phyloP scores from a whole-genome alignment of 2,329 filamentous ascomycete species.

The Xylariaceae sp. region DNA sequence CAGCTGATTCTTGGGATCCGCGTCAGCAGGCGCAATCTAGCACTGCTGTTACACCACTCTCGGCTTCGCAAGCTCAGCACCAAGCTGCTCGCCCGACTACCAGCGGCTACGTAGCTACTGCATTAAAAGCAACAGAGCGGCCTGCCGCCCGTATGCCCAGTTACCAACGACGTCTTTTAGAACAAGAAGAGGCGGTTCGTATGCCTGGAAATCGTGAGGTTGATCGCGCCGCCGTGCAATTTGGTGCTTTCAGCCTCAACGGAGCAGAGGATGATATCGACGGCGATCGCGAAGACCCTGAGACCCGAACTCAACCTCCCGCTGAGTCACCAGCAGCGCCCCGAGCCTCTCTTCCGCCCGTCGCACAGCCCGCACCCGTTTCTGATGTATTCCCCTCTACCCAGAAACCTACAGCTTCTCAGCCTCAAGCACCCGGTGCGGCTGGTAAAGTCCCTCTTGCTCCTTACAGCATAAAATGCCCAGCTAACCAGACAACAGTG shows the following conservation, averaged over 20 bases:
- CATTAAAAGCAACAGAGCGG: conserved; percentile 75
- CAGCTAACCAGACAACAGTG: conserved; percentile 36
- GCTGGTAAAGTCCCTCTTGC: conserved; percentile 37
- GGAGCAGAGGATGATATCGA: conserved; percentile 87
- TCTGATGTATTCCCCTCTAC: conserved; percentile 58
- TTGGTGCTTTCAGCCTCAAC: conserved; percentile 91
- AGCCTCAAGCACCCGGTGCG: conserved; percentile 45
- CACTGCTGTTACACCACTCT: conserved; percentile 70
- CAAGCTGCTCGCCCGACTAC: conserved; percentile 63
- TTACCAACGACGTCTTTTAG: conserved; percentile 84
- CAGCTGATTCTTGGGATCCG: conserved; percentile 84
- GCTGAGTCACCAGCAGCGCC: conserved; percentile 87
- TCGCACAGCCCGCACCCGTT: conserved; percentile 58
- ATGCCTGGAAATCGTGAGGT: conserved; percentile 98
- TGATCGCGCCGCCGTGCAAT: conserved; percentile 91
- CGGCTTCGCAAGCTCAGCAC: conserved; percentile 67
- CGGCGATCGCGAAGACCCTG: conserved; percentile 91
- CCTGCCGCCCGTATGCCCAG: conserved; percentile 72
- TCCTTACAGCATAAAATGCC: conserved; percentile 1
- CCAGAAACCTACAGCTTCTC: conserved; percentile 59
- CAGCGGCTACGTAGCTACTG: conserved; percentile 80
- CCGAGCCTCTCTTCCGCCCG: conserved; percentile 84
- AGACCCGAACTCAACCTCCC: conserved; percentile 91
- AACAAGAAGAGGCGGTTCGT: conserved; percentile 96
- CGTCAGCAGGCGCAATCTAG: conserved; percentile 61